phyloP scores from a whole-genome alignment of 2,329 filamentous ascomycete species.

The Ascochyta koolunga region DNA sequence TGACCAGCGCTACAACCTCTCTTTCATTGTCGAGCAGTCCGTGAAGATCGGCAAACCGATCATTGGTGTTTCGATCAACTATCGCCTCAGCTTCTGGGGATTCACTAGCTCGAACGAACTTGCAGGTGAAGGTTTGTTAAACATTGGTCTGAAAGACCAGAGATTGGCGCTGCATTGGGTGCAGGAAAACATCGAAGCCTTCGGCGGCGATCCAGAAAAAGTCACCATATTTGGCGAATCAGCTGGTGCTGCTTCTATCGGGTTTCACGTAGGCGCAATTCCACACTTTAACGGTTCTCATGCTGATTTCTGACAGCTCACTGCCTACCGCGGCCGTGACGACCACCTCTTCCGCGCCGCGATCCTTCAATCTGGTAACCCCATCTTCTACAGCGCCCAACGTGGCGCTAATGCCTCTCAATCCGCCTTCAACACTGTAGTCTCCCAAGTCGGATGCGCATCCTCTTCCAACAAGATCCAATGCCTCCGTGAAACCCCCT shows the following conservation, averaged over 20 bases:
- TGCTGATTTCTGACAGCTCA: constrained; percentile 48
- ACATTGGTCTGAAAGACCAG: constrained; percentile 62
- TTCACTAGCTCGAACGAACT: constrained; percentile 21
- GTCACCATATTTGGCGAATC: constrained; percentile 54
- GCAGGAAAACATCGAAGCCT: constrained; percentile 53
- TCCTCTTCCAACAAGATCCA: constrained; percentile 20
- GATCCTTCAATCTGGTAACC: constrained; percentile 51
- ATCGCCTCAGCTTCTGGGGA: constrained; percentile 35
- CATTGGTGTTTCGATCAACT: constrained; percentile 33
- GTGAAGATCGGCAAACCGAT: constrained; percentile 33
- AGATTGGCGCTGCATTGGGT: constrained; percentile 61
- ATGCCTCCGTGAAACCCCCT: constrained; percentile 63
- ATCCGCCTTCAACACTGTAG: constrained; percentile 40
- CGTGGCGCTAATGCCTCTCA: constrained; percentile 14
- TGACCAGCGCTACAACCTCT: constrained; percentile 61
- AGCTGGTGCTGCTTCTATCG: constrained; percentile 33
- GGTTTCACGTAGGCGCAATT: constrained; percentile 44
- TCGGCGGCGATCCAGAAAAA: constrained; percentile 55
- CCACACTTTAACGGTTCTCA: constrained; percentile 28
- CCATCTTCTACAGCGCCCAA: constrained; percentile 32
- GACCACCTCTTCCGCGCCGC: constrained; percentile 54
- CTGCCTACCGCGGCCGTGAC: constrained; percentile 54
- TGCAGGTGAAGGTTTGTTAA: constrained; percentile 38
- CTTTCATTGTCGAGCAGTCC: constrained; percentile 35
- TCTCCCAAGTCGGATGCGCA: constrained; percentile 22